phyloP scores from a whole-genome alignment of 768 basidiomycete species.

The Suillus plorans region DNA sequence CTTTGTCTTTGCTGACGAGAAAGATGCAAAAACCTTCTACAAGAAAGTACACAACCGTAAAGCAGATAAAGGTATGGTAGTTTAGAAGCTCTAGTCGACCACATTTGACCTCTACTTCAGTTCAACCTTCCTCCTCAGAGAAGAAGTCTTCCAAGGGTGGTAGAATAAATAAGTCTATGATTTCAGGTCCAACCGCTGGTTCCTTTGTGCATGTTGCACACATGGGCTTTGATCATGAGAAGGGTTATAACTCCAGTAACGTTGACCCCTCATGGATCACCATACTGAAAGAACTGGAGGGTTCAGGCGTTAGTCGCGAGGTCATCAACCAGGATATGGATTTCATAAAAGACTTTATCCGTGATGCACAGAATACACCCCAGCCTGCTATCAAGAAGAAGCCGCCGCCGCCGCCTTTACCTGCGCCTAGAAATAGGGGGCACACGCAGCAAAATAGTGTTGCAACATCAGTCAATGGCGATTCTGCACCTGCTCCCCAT shows the following conservation, averaged over 20 bases:
- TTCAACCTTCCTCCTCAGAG: constrained; percentile 45
- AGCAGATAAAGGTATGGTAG: constrained; percentile 49
- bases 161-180: constrained; percentile 90
- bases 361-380: constrained; percentile 42
- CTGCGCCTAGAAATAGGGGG: constrained; percentile 31
- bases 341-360: constrained; percentile 84
- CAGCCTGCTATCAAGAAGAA: constrained; percentile 47
- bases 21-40: constrained; percentile 79
- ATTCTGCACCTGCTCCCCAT: constrained; percentile 29
- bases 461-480: constrained; percentile 20
- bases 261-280: constrained; percentile 90
- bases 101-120: constrained; percentile 24
- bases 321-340: constrained; percentile 78
- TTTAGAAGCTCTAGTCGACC: background rate
- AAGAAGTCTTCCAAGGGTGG: constrained; percentile 63
- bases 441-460: constrained; percentile 27
- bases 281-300: constrained; percentile 64
- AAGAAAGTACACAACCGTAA: constrained; percentile 81
- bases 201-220: constrained; percentile 91
- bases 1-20: constrained; percentile 84
- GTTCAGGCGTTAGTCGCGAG: constrained; percentile 63
- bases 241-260: constrained; percentile 81
- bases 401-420: constrained; percentile 29
- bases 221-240: constrained; percentile 89
- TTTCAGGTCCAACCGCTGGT: constrained; percentile 75